phyloP scores from a whole-genome alignment of 495 filamentous ascomycete genomes.

The Daldinia caldariorum region DNA sequence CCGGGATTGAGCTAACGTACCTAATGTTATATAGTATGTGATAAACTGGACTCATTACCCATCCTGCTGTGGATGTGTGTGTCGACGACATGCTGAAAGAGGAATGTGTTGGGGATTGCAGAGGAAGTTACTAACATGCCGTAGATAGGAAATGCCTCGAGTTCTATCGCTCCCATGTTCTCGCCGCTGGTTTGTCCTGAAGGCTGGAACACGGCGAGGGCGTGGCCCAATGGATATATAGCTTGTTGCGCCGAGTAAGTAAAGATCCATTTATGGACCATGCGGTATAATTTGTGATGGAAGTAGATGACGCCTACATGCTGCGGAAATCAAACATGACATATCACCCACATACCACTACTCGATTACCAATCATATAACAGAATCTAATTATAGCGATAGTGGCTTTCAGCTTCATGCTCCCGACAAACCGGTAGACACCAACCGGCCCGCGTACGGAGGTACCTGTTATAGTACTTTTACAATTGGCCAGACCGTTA shows the following conservation, averaged over 20 bases:
- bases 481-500: slow-evolving; percentile 20
- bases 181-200: slow-evolving; percentile 35
- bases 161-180: slow-evolving; percentile 36
- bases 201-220: slow-evolving; percentile 28
- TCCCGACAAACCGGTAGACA: slow-evolving; percentile 23
- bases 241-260: slow-evolving; percentile 44
- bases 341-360: neutral
- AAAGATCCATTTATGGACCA: neutral
- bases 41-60: neutral
- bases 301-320: neutral
- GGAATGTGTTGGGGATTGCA: neutral
- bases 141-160: slow-evolving; percentile 25
- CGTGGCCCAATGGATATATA: slow-evolving; percentile 37
- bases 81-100: neutral
- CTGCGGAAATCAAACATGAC: neutral
- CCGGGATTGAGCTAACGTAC: slow-evolving; percentile 21
- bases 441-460: slow-evolving; percentile 37
- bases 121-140: slow-evolving; percentile 16
- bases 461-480: slow-evolving; percentile 40
- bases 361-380: too few relatives aligned
- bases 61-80: neutral
- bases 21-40: slow-evolving; percentile 32
- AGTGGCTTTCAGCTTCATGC: slow-evolving; percentile 37
- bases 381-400: slow-evolving; percentile 13
- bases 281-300: neutral